Evolutionary conservation across 2,329 filamentous ascomycete genomes (phyloP).

Genomic region (Bipolaris victoriae): DNA sequence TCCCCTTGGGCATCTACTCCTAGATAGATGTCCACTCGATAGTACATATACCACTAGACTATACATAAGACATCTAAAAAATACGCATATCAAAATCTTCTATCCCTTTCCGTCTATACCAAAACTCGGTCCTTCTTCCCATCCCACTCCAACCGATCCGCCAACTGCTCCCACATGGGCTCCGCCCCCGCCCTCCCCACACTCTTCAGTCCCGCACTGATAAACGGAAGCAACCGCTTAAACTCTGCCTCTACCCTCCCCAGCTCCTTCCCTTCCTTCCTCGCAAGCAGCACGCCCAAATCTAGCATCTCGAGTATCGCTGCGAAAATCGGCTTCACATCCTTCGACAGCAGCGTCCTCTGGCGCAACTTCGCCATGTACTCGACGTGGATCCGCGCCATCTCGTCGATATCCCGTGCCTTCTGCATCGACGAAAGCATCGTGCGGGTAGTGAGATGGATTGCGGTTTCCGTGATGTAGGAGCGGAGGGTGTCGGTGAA

Average conservation of each 20-base stretch:
- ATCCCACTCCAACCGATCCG: conserved; percentile 71
- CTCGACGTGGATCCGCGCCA: conserved; percentile 71
- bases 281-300: conserved; percentile 71
- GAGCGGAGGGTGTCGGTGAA: conserved; percentile 76
- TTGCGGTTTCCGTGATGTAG: conserved; percentile 76
- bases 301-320: conserved; percentile 79
- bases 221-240: conserved; percentile 70
- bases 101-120: too few species aligned
- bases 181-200: conserved; percentile 76
- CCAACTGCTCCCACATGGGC: conserved; percentile 78
- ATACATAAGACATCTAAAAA: background rate
- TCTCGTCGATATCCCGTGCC: conserved; percentile 77
- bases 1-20: background rate
- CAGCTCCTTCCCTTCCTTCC: conserved; percentile 56
- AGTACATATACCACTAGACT: conserved; percentile 16
- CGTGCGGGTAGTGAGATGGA: conserved; percentile 64
- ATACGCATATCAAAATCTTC: background rate
- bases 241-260: conserved; percentile 64
- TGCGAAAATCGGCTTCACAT: conserved; percentile 72
- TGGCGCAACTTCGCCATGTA: conserved; percentile 69
- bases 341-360: conserved; percentile 72
- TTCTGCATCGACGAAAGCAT: conserved; percentile 64
- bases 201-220: conserved; percentile 73
- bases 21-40: background rate
- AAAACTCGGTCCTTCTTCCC: background rate